These are phyloP conservation scores for Gautieria morchelliformis DNA, from an alignment of 768 basidiomycete genomes.

Conservation along the genomic window DNA sequence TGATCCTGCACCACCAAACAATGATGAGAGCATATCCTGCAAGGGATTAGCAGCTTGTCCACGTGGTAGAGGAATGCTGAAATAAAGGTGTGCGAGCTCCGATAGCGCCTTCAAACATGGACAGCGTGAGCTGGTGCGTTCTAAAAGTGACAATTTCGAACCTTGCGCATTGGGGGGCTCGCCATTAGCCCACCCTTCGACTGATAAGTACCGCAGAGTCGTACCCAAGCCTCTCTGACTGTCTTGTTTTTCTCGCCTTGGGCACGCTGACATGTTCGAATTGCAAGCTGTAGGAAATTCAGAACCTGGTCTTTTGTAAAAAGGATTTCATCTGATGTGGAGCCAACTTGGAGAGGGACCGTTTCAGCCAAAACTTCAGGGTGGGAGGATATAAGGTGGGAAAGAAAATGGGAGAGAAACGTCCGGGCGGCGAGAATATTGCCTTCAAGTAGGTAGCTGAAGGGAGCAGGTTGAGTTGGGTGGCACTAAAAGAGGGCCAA, in stretches of 20 bases:
- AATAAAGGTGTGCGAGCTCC: slow-evolving; percentile 69
- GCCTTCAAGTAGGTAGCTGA: slow-evolving; percentile 71
- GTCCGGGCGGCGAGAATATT: slow-evolving; percentile 89
- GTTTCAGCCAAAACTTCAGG: slow-evolving; percentile 31
- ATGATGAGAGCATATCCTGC: slow-evolving; percentile 79
- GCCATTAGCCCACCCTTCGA: slow-evolving; percentile 56
- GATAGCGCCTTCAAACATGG: slow-evolving; percentile 40
- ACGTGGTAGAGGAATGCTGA: slow-evolving; percentile 76
- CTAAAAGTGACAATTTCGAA: slow-evolving; percentile 22
- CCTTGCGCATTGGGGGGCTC: slow-evolving; percentile 52
- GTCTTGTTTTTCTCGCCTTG: slow-evolving; percentile 71
- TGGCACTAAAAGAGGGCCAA: neutral
- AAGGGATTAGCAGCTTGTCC: slow-evolving; percentile 67
- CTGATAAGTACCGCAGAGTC: slow-evolving; percentile 78
- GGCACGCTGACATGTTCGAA: slow-evolving; percentile 80
- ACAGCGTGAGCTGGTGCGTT: neutral
- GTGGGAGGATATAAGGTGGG: slow-evolving; percentile 44
- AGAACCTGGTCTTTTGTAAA: slow-evolving; percentile 67
- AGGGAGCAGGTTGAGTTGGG: neutral
- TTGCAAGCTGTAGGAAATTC: slow-evolving; percentile 87
- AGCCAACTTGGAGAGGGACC: slow-evolving; percentile 39
- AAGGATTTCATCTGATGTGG: slow-evolving; percentile 48
- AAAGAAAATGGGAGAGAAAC: slow-evolving; percentile 78
- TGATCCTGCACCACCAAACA: slow-evolving; percentile 59
- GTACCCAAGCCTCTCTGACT: slow-evolving; percentile 75